Evolutionary conservation across 2,329 filamentous ascomycete species (phyloP).

Genomic region (Verticillium nubilum): DNA sequence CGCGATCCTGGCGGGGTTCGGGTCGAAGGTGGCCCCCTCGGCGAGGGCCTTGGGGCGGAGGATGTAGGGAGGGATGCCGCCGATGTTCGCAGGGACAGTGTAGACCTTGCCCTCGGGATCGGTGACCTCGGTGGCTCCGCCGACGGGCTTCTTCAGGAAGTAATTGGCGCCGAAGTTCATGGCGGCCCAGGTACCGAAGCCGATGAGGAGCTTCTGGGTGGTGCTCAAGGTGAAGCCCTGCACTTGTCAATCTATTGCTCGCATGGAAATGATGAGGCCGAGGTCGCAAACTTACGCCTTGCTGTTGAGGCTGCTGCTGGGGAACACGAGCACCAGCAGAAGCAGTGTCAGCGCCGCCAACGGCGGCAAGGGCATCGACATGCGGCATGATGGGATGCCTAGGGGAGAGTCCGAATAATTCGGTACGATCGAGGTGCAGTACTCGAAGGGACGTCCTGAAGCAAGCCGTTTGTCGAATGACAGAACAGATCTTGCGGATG

Average conservation of each 20-base stretch:
- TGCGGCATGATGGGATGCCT: background rate
- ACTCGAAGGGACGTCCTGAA: background rate
- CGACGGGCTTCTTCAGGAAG: conserved; percentile 38
- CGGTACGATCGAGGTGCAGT: background rate
- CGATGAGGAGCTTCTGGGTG: conserved; percentile 41
- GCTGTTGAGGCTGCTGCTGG: conserved; percentile 6
- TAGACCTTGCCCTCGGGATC: conserved; percentile 48
- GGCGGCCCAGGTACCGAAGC: conserved; percentile 51
- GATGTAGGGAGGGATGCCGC: conserved; percentile 57
- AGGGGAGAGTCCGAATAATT: background rate
- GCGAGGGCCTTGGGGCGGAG: conserved; percentile 56
- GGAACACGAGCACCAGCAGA: background rate
- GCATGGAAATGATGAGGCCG: background rate
- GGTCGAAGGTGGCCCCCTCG: conserved; percentile 58
- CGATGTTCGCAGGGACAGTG: conserved; percentile 47
- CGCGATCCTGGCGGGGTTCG: conserved; percentile 64
- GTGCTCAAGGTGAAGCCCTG: conserved; percentile 27
- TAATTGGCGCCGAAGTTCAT: conserved; percentile 54
- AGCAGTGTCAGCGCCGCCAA: background rate
- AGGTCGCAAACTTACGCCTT: conserved; percentile 9
- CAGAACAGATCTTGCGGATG: conserved; percentile 5
- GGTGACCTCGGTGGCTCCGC: conserved; percentile 40
- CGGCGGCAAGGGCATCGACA: conserved; percentile 2
- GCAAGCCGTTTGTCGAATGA: background rate
- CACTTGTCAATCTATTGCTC: background rate